phyloP scores from a whole-genome alignment of 2,329 filamentous ascomycete species.

The Botrytis elliptica region DNA sequence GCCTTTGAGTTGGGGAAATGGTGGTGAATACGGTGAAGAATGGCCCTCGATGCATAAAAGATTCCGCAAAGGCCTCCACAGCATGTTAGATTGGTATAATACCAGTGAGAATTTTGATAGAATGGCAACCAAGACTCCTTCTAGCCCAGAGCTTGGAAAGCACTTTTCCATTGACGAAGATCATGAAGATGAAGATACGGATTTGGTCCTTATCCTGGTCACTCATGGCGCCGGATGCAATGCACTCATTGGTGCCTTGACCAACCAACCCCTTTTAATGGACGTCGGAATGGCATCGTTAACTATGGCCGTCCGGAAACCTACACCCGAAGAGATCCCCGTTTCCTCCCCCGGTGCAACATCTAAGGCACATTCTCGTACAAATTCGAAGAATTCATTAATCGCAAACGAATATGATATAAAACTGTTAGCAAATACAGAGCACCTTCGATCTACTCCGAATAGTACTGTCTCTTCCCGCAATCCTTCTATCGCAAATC shows the following conservation, averaged over 20 bases:
- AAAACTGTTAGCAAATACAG: conserved; percentile 69
- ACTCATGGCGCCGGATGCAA: conserved; percentile 97
- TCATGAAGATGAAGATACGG: conserved; percentile 60
- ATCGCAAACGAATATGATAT: conserved; percentile 69
- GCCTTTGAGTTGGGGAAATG: conserved; percentile 79
- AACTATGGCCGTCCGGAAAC: conserved; percentile 75
- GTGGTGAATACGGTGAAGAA: conserved; percentile 86
- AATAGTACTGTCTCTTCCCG: conserved; percentile 42
- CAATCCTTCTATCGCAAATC: conserved; percentile 37
- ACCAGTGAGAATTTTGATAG: conserved; percentile 53
- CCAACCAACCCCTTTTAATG: conserved; percentile 84
- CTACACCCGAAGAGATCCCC: conserved; percentile 29
- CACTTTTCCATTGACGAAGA: conserved; percentile 41
- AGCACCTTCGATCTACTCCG: conserved; percentile 59
- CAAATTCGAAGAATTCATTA: conserved; percentile 42
- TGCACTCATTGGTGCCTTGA: conserved; percentile 87
- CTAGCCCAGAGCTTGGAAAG: conserved; percentile 40
- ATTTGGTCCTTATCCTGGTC: conserved; percentile 81
- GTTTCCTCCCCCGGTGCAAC: conserved; percentile 27
- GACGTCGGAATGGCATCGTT: conserved; percentile 89
- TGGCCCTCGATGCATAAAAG: conserved; percentile 95
- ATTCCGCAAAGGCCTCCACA: conserved; percentile 76
- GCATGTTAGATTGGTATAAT: conserved; percentile 80
- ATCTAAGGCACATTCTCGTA: conserved; percentile 44
- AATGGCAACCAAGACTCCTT: conserved; percentile 49